Percentiles rank a stretch among this genome's conserved stretches.
Evolutionary conservation across 768 basidiomycete genomes (phyloP).

Genomic region (Gymnopilus junonius): DNA sequence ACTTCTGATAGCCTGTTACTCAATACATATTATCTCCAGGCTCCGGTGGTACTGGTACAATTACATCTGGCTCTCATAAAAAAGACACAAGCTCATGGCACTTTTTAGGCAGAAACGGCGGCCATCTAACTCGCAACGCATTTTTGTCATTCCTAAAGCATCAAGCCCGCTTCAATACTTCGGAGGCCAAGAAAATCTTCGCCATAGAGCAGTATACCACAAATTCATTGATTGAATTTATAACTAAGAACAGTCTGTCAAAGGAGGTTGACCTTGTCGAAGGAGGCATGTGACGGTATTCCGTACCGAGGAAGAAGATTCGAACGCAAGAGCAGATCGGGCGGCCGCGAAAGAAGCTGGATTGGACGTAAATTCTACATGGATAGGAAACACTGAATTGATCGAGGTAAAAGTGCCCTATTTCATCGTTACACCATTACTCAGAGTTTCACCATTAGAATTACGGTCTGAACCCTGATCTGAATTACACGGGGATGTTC

Average conservation of each 20-base stretch:
- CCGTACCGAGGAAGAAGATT: constrained; percentile 49
- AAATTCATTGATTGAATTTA: constrained; percentile 49
- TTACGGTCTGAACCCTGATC: constrained; percentile 42
- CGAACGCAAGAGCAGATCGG: constrained; percentile 45
- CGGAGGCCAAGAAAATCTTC: constrained; percentile 59
- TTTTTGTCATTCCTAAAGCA: constrained; percentile 51
- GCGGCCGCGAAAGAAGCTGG: constrained; percentile 59
- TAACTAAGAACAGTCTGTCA: constrained; percentile 46
- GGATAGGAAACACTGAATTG: constrained; percentile 52
- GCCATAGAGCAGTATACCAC: constrained; percentile 63
- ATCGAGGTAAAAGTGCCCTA: constrained; percentile 39
- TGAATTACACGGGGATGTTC: constrained; percentile 55
- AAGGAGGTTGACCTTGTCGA: constrained; percentile 64
- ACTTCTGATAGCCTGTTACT: not conserved
- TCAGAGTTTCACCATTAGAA: constrained; percentile 5
- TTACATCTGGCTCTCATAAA: not conserved
- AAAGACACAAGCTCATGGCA: not conserved
- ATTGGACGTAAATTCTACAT: constrained; percentile 41
- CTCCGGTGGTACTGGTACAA: constrained; percentile 74
- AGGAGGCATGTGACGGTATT: constrained; percentile 56
- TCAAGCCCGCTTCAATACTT: constrained; percentile 44
- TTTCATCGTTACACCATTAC: not conserved
- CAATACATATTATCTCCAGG: constrained; percentile 40
- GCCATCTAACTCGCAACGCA: constrained; percentile 63
- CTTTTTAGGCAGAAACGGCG: constrained; percentile 74